Evolutionary conservation across 202 grass and related monocot genomes (phyloP).

Genomic region (Schoenoplectus triqueter): DNA sequence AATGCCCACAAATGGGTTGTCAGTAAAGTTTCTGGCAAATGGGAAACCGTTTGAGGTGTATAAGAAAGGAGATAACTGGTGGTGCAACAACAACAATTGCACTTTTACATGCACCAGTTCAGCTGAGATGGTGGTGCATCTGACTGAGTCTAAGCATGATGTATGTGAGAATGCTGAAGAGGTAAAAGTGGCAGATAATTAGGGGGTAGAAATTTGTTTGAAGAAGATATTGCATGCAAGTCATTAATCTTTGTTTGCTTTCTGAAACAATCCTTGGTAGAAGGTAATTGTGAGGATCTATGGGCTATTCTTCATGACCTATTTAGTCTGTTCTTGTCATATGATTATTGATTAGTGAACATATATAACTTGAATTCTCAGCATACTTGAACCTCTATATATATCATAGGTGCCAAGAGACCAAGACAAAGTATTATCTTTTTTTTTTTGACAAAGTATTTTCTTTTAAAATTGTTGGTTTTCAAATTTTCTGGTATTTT

Average conservation of each 20-base stretch:
- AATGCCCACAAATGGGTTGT: not conserved
- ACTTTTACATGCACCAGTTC: not conserved
- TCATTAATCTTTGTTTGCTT: not conserved
- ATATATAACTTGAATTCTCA: no score
- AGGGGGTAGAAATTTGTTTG: not conserved
- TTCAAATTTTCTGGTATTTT: no score
- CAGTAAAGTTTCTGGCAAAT: slow-evolving; percentile 19
- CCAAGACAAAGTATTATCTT: no score
- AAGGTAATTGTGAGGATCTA: not conserved
- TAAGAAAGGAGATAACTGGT: slow-evolving; percentile 7
- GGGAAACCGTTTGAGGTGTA: slow-evolving; percentile 23
- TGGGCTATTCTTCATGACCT: not conserved
- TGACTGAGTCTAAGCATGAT: slow-evolving; percentile 33
- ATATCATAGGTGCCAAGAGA: no score
- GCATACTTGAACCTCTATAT: no score
- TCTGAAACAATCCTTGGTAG: not conserved
- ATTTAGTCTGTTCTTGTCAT: not conserved
- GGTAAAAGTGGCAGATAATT: not conserved
- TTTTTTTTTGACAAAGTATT: no score
- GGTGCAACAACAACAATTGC: slow-evolving; percentile 25
- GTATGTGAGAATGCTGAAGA: slow-evolving; percentile 9
- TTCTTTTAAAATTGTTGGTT: no score
- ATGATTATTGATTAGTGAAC: no score
- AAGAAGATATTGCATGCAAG: not conserved
- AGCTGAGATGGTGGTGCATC: slow-evolving; percentile 29